Evolutionary conservation across 2,329 filamentous ascomycete genomes (phyloP).

Genomic region (Calonectria pteridis): DNA sequence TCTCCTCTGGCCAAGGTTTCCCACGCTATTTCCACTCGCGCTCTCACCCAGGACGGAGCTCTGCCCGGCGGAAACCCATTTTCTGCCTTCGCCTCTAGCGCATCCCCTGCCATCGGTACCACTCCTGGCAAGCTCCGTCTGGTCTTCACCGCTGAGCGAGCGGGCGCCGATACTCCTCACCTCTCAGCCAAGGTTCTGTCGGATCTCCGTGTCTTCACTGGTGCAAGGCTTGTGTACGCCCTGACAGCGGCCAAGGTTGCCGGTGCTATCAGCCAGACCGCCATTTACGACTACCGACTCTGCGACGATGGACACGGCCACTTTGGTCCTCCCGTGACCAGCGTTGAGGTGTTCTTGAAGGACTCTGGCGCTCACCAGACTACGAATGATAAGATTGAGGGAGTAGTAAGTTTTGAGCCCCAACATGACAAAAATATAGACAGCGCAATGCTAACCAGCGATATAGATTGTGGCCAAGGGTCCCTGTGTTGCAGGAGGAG

Average conservation of each 20-base stretch:
- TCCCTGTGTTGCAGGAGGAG: constrained; percentile 77
- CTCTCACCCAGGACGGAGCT: constrained; percentile 76
- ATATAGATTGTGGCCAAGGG: constrained; percentile 77
- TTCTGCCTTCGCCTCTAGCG: constrained; percentile 67
- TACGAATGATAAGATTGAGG: constrained; percentile 70
- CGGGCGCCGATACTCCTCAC: constrained; percentile 70
- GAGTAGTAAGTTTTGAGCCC: constrained; percentile 68
- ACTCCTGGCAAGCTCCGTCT: constrained; percentile 82
- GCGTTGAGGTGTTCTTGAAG: constrained; percentile 81
- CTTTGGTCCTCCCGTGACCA: constrained; percentile 86
- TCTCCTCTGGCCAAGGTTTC: constrained; percentile 75
- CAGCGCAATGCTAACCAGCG: constrained; percentile 25
- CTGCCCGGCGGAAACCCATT: constrained; percentile 70
- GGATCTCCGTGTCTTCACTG: constrained; percentile 84
- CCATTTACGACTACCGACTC: constrained; percentile 87
- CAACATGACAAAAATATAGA: not conserved
- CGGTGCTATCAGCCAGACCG: constrained; percentile 88
- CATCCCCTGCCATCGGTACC: constrained; percentile 70
- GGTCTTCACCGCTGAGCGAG: constrained; percentile 82
- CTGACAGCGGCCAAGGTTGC: constrained; percentile 86
- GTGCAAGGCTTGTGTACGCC: constrained; percentile 86
- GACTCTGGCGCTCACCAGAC: constrained; percentile 73
- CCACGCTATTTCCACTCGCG: constrained; percentile 78
- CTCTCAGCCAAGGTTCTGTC: constrained; percentile 79
- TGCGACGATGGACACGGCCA: constrained; percentile 62